Evolutionary conservation across 108 stramenopile species (phyloP).

Genomic region (Fragilaria radians): DNA sequence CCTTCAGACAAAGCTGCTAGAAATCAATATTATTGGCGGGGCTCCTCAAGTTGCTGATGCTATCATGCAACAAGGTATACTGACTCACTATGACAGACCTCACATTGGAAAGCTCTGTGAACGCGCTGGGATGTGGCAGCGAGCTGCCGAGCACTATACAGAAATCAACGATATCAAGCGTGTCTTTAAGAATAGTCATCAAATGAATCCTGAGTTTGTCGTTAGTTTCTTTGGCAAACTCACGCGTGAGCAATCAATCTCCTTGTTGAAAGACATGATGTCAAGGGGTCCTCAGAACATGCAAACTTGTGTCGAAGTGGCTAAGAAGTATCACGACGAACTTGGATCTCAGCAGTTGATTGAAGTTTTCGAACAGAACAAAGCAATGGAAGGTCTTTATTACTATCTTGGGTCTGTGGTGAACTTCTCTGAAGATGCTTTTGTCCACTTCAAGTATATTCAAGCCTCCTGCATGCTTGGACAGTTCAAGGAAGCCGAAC

Average conservation of each 20-base stretch:
- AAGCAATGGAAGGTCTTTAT: constrained; percentile 94
- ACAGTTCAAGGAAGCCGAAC: constrained; percentile 97
- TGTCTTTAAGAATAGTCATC: constrained; percentile 93
- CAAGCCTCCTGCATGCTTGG: constrained; percentile 92
- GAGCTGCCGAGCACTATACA: constrained; percentile 99
- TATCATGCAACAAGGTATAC: constrained; percentile 97
- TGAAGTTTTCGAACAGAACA: constrained; percentile 93
- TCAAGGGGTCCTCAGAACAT: constrained; percentile 89
- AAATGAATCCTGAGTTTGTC: constrained; percentile 95
- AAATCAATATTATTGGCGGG: constrained; percentile 99
- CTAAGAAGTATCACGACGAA: constrained; percentile 98
- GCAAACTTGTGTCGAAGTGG: constrained; percentile 94
- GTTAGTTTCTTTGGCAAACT: constrained; percentile 96
- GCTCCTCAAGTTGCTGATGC: constrained; percentile 99
- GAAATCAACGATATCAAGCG: constrained; percentile 98
- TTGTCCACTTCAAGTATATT: constrained; percentile 99
- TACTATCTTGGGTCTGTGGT: constrained; percentile 97
- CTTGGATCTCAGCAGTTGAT: constrained; percentile 92
- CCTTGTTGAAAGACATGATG: constrained; percentile 95
- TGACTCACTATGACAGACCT: constrained; percentile 95
- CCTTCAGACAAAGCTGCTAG: constrained; percentile 99
- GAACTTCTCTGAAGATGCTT: constrained; percentile 93
- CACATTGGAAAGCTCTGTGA: constrained; percentile 98
- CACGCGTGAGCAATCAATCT: constrained; percentile 87
- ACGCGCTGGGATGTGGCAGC: constrained; percentile 96